These are phyloP conservation scores for Periconia sp. DNA, from an alignment of 2,329 filamentous ascomycete species.

Conservation along the genomic window DNA sequence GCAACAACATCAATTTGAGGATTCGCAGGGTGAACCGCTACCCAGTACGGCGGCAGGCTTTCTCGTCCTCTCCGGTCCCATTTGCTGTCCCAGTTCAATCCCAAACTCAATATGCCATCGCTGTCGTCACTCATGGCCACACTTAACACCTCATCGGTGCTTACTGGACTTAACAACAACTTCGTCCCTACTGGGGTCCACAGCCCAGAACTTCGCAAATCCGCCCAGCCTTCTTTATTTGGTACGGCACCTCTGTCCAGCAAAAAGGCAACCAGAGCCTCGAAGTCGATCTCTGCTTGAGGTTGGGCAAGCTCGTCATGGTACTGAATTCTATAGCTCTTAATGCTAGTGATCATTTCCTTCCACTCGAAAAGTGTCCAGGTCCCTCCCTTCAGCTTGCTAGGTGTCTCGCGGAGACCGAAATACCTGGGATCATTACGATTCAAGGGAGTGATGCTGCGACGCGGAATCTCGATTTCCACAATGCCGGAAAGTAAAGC, in stretches of 20 bases:
- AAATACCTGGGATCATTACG: slow-evolving; percentile 62
- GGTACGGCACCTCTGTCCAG: slow-evolving; percentile 61
- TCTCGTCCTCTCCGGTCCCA: slow-evolving; percentile 23
- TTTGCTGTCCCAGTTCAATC: slow-evolving; percentile 20
- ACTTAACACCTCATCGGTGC: slow-evolving; percentile 23
- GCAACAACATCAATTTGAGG: slow-evolving; percentile 12
- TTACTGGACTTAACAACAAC: slow-evolving; percentile 20
- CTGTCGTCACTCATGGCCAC: slow-evolving; percentile 29
- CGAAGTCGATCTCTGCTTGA: slow-evolving; percentile 57
- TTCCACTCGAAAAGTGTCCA: slow-evolving; percentile 70
- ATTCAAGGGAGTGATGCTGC: slow-evolving; percentile 64
- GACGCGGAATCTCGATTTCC: slow-evolving; percentile 66
- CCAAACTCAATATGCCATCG: slow-evolving; percentile 28
- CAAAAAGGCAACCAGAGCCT: slow-evolving; percentile 63
- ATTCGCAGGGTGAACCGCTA: slow-evolving; percentile 11
- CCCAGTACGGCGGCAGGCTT: slow-evolving; percentile 32
- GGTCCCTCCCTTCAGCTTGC: slow-evolving; percentile 59
- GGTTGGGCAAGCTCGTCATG: slow-evolving; percentile 52
- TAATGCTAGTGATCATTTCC: slow-evolving; percentile 62
- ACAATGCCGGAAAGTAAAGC: slow-evolving; percentile 68
- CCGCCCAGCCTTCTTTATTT: slow-evolving; percentile 20
- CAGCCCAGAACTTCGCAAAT: slow-evolving; percentile 23
- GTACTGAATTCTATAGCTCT: slow-evolving; percentile 66
- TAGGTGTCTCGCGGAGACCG: slow-evolving; percentile 55
- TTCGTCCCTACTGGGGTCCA: slow-evolving; percentile 34